Base-by-base conservation (phyloP, 2,329 filamentous ascomycete genomes). In the Cytospora piceicola region DNA sequence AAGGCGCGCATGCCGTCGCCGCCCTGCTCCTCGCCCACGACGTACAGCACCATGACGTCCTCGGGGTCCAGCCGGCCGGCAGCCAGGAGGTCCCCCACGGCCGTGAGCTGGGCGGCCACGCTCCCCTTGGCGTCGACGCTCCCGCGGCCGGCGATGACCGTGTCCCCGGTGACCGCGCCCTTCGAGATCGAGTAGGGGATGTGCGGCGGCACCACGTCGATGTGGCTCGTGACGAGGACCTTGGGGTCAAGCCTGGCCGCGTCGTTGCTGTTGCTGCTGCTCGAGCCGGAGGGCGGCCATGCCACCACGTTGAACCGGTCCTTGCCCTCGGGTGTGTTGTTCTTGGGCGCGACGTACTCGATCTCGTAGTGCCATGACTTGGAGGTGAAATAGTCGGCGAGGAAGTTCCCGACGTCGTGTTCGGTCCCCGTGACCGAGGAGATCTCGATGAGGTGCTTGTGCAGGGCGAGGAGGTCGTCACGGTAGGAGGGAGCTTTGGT, bases 21-120 rank as follows among this genome's bases (percentile, higher is more conserved):
- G 4, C 81, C 82, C 3, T 83, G 84, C 76, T 98, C 94, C 76
- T 99, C 94, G 67, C 92, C 93, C 0, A 97, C 91, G 0, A 92
- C 89, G 69, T 85, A 91, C 1, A 90, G 75, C 17, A 92, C 78
- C 67, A 87, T 82, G 0, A 88, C 77, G 70, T 89, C 85, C 2
- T 80, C 80, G 2, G 77, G 73, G 11, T 73, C 69, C n/a, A 70
- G 36, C 12, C 34, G n/a, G 63, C 52, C 46, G 20, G 53, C 42
- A 17, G 61, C 62, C 5, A 87, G 72, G 9, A 91, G 80, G 69
- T 84, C 78, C 67, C 84, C 78, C 4, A 91, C 78, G 0, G 92
- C 92, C 27, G 84, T 85, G 67, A 94, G 86, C 76, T 94, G 91
- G 9, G 91, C 84, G 0, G 92, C 91, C 15, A 95, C 83, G 71